phyloP scores from a whole-genome alignment of 129 eudicot genomes.

The Pseudognaphalium luteoalbum region DNA sequence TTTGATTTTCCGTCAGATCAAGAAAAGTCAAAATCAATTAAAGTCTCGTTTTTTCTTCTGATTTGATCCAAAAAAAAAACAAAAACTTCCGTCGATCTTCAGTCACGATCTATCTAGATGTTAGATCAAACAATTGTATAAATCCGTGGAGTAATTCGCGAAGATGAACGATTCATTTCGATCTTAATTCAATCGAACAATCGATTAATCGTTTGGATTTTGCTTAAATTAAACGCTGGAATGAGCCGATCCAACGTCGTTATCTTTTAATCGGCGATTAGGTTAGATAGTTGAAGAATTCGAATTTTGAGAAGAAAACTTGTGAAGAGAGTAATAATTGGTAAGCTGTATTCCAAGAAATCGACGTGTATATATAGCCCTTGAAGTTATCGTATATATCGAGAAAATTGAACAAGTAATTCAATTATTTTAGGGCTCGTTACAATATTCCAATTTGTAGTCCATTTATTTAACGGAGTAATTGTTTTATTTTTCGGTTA shows the following conservation, averaged over 20 bases:
- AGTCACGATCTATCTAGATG: conserved; percentile 24
- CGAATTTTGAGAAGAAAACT: conserved; percentile 24
- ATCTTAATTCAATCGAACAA: conserved; percentile 7
- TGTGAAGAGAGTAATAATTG: conserved; percentile 17
- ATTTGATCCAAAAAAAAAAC: neutral
- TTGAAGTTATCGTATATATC: neutral
- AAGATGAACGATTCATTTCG: conserved; percentile 15
- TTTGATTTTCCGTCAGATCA: conserved; percentile 16
- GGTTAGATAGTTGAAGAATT: neutral
- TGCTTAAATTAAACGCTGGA: conserved; percentile 29
- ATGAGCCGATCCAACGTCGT: conserved; percentile 21
- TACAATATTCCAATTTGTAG: too few relatives aligned
- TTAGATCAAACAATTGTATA: conserved; percentile 29
- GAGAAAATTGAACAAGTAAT: neutral
- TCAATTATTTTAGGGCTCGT: too few relatives aligned
- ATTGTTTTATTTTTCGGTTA: too few relatives aligned
- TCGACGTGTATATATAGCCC: neutral
- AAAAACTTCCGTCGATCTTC: conserved; percentile 22
- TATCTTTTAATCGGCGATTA: conserved; percentile 26
- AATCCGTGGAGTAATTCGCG: conserved; percentile 9
- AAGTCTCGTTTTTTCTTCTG: conserved; percentile 15
- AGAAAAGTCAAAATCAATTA: neutral
- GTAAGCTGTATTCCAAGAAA: neutral
- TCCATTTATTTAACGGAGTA: too few relatives aligned
- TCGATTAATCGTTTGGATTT: neutral